Percentiles rank a stretch among this genome's conserved stretches.
phyloP scores from a whole-genome alignment of 2,329 filamentous ascomycete species.

The Trichophyton benhamiae region DNA sequence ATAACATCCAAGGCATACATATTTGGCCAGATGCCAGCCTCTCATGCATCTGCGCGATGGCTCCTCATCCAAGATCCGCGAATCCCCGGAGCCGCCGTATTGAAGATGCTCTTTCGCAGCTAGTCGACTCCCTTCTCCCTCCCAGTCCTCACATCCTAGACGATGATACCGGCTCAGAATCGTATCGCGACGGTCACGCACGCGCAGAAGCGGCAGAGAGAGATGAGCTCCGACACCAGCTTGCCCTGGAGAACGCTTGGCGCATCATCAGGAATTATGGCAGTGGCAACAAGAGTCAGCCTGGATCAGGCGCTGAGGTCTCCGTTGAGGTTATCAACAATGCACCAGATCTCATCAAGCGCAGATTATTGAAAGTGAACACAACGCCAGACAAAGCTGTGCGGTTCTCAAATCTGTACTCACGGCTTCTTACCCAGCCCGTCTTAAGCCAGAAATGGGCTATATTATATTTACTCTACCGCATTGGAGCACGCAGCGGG shows the following conservation, averaged over 20 bases:
- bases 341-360: conserved; percentile 83
- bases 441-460: conserved; percentile 95
- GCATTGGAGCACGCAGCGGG: conserved; percentile 53
- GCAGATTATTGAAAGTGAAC: conserved; percentile 68
- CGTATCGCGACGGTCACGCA: conserved; percentile 22
- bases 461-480: conserved; percentile 81
- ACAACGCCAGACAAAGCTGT: conserved; percentile 62
- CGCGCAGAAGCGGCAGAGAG: conserved; percentile 27
- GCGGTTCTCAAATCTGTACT: conserved; percentile 82
- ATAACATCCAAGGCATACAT: background rate
- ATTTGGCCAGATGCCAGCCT: background rate
- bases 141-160: conserved; percentile 22
- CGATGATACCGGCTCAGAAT: conserved; percentile 24
- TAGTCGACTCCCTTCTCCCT: conserved; percentile 32
- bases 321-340: conserved; percentile 56
- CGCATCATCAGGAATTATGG: conserved; percentile 25
- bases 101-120: conserved; percentile 33
- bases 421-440: conserved; percentile 74
- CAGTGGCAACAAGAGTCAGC: conserved; percentile 11
- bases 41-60: conserved; percentile 9
- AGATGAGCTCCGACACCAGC: conserved; percentile 27
- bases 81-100: conserved; percentile 28
- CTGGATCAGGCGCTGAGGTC: conserved; percentile 9
- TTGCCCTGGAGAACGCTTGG: conserved; percentile 28
- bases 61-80: conserved; percentile 21